Base-by-base conservation (phyloP, 495 filamentous ascomycete species). In the Lichina pygmaea region DNA sequence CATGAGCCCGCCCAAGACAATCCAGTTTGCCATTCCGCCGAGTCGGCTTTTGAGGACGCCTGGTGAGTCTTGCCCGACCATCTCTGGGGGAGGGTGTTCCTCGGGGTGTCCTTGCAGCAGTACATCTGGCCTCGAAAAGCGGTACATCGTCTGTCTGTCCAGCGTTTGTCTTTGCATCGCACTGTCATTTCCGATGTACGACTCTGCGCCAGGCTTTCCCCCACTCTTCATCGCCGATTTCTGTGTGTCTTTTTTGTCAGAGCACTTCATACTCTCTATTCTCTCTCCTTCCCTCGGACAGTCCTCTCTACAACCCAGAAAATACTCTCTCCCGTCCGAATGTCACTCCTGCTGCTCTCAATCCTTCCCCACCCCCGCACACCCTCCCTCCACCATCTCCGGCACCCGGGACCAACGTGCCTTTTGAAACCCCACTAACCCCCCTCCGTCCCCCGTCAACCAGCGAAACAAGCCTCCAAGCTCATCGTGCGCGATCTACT, bases 1-100 rank as follows among this genome's bases (percentile, higher is more conserved):
- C 0, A 72, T 84, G 52, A 92, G 82, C 53, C 89, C 91, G 34
- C 89, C 89, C 0, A 93, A 93, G 62, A 99, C 89, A 30, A 93
- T 99, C 58, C 85, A 93, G 55, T 99, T 99, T 55, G 78, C 83
- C 53, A 65, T 99, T 47, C 86, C 86, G 46, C 79, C 83, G 54
- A 79, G 75, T 43, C 74, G 80, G 50, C 58, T 99, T 33, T 59
- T 99, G 62, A 84, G 89, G 52, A 99, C 89, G 24, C 89, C 89
- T 47, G 84, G 84, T 82, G 65, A 54, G 71, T 64, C 32, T n/a
- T 46, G 16, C 11, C n/a, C 33, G 12, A 43, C 45, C 9, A 42
- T 10, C 45, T 43, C 17, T 34, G 24, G 24, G 24, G 24, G 24
- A 4, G 24, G 2, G 24, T 24, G 24, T 24, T 24, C 24, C 24